A percentile compares a stretch with the other conserved stretches of the same genome.
Evolutionary conservation across 805 yeast species (phyloP).

Genomic region (Candida gorgasii): DNA sequence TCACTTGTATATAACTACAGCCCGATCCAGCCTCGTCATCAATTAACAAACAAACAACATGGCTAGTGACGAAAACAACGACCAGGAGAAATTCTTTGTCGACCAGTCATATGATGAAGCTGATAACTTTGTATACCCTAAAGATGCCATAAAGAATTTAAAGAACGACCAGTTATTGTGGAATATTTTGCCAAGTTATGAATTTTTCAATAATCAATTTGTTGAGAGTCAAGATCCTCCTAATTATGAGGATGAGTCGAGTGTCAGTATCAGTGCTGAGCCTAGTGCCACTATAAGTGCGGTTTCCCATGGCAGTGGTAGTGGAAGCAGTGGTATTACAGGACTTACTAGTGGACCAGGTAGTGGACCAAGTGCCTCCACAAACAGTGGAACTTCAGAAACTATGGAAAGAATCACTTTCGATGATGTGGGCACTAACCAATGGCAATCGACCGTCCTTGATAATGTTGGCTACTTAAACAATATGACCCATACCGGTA

Average conservation of each 20-base stretch:
- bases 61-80: too few species aligned
- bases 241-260: conserved; percentile 14
- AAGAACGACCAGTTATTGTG: conserved; percentile 30
- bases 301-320: not conserved
- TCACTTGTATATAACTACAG: not conserved
- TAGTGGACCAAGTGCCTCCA: not conserved
- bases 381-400: not conserved
- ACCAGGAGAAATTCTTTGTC: not conserved
- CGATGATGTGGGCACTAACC: conserved; percentile 28
- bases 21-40: not conserved
- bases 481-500: conserved; percentile 31
- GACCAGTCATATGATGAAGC: conserved; percentile 4
- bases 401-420: conserved; percentile 18
- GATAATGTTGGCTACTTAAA: conserved; percentile 37
- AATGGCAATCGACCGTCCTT: conserved; percentile 40
- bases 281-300: not conserved
- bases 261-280: too few species aligned
- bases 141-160: conserved; percentile 10
- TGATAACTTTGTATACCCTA: conserved; percentile 7
- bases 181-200: conserved; percentile 42
- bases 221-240: conserved; percentile 23
- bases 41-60: too few species aligned
- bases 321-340: not conserved
- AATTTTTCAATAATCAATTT: conserved; percentile 26
- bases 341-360: not conserved